Evolutionary conservation across 345 rosid species (phyloP).

Genomic region (Angophora floribunda): DNA sequence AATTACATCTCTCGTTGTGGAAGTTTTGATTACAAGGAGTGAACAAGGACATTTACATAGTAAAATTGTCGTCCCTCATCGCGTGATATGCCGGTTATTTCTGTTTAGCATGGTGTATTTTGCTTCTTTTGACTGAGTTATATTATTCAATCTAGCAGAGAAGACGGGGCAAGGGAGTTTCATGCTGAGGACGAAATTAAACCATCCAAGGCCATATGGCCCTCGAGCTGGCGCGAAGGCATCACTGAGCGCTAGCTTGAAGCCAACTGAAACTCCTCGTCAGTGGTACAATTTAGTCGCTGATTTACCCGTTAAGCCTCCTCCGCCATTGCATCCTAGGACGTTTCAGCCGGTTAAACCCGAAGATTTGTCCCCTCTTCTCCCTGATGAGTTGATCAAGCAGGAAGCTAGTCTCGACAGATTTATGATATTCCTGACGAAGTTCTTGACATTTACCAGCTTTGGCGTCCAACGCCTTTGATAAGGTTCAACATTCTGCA

Average conservation of each 20-base stretch:
- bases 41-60: background rate
- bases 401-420: constrained; percentile 67
- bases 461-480: constrained; percentile 96
- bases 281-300: constrained; percentile 76
- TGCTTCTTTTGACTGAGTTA: background rate
- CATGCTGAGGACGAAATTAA: constrained; percentile 7
- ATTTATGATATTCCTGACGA: constrained; percentile 85
- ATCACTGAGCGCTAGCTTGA: constrained; percentile 8
- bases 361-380: constrained; percentile 68
- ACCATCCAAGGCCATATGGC: constrained; percentile 19
- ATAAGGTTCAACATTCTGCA: constrained; percentile 42
- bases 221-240: constrained; percentile 33
- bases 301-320: constrained; percentile 77
- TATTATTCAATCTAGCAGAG: constrained; percentile 2
- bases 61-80: background rate
- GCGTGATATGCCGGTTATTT: background rate
- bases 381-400: constrained; percentile 73
- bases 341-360: constrained; percentile 67
- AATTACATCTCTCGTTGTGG: background rate
- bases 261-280: constrained; percentile 36
- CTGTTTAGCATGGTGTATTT: background rate
- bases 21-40: background rate
- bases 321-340: constrained; percentile 72
- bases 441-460: constrained; percentile 67
- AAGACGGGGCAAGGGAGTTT: constrained; percentile 15